Conservation (phyloP, 2,329 filamentous ascomycete species). For the Botrytis fabae region DNA sequence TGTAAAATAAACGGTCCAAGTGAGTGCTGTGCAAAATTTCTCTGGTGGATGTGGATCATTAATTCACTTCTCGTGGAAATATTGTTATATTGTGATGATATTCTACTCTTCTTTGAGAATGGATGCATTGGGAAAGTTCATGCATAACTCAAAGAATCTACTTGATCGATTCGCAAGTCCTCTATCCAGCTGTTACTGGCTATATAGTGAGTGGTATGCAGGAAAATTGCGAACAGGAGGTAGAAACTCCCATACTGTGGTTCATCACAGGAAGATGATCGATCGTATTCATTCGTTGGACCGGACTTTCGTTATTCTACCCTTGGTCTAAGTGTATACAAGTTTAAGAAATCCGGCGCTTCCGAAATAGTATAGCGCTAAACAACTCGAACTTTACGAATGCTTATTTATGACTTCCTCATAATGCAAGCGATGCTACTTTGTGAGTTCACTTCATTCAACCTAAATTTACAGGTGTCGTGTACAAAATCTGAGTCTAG, state of each 20-base stretch:
- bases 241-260: not conserved
- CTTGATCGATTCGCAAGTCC: too few relatives aligned
- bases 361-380: not conserved
- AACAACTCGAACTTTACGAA: not conserved
- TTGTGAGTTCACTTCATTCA: not conserved
- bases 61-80: too few relatives aligned
- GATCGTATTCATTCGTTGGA: not conserved
- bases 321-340: not conserved
- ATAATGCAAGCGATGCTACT: not conserved
- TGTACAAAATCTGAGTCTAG: not conserved
- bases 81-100: too few relatives aligned
- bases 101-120: too few relatives aligned
- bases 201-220: too few relatives aligned
- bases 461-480: not conserved
- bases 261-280: not conserved
- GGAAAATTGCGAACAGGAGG: too few relatives aligned
- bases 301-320: not conserved
- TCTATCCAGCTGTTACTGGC: too few relatives aligned
- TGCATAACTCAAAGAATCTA: too few relatives aligned
- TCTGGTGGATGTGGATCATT: too few relatives aligned
- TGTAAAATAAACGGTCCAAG: too few relatives aligned
- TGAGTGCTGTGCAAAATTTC: too few relatives aligned
- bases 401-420: not conserved
- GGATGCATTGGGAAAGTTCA: too few relatives aligned
- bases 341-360: not conserved